Conservation (phyloP, 805 yeast genomes). For the Kodamaea fukazawae region DNA sequence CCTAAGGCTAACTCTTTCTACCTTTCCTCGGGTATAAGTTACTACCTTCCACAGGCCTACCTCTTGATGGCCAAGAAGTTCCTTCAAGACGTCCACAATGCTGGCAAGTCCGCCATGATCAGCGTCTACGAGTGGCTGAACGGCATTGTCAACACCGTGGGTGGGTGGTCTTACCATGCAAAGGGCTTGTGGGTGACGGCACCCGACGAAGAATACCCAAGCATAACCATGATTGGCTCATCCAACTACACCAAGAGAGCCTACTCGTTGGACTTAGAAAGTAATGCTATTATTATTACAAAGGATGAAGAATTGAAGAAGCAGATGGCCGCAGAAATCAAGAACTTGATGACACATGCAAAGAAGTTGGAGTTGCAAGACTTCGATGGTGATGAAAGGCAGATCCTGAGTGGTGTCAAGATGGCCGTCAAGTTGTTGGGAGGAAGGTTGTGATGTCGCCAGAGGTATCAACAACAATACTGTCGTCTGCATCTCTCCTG, state of each 20-base stretch:
- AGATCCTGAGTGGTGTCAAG: slow-evolving; percentile 60
- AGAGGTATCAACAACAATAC: too few relatives aligned
- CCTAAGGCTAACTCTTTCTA: slow-evolving; percentile 94
- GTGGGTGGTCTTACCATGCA: slow-evolving; percentile 98
- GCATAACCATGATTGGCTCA: slow-evolving; percentile 82
- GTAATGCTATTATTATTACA: slow-evolving; percentile 79
- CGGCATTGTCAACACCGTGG: slow-evolving; percentile 75
- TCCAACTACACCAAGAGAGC: slow-evolving; percentile 92
- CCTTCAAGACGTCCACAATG: slow-evolving; percentile 46
- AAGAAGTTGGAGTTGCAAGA: slow-evolving; percentile 54
- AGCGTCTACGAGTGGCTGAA: slow-evolving; percentile 78
- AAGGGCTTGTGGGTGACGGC: slow-evolving; percentile 85
- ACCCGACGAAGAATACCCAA: slow-evolving; percentile 58
- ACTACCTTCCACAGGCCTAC: slow-evolving; percentile 83
- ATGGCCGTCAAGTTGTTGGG: slow-evolving; percentile 65
- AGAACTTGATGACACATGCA: slow-evolving; percentile 55
- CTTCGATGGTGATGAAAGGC: slow-evolving; percentile 55
- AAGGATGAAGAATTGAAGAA: slow-evolving; percentile 56
- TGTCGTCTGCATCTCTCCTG: neutral
- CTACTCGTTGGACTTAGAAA: slow-evolving; percentile 81
- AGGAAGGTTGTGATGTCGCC: slow-evolving; percentile 50
- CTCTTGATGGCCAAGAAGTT: slow-evolving; percentile 70
- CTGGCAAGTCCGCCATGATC: slow-evolving; percentile 46
- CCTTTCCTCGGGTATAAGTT: slow-evolving; percentile 76
- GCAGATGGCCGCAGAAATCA: slow-evolving; percentile 61